phyloP scores from a whole-genome alignment of 2,329 filamentous ascomycete genomes.

The Cladobotryum protrusum region DNA sequence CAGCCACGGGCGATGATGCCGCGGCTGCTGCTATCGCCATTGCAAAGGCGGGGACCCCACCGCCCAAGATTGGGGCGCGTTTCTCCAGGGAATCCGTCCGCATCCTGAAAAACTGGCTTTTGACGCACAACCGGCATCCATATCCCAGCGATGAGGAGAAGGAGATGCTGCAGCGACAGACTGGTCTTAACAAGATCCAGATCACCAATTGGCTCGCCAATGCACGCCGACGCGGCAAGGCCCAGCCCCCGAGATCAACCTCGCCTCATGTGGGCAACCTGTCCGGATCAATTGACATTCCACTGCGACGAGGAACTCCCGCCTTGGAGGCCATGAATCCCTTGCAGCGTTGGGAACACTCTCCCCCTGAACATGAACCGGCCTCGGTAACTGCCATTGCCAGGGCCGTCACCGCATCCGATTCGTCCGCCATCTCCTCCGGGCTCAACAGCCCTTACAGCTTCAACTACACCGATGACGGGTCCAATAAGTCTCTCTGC shows the following conservation, averaged over 20 bases:
- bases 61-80: conserved; percentile 62
- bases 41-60: conserved; percentile 22
- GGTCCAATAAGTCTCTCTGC: conserved; percentile 50
- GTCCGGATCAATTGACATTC: conserved; percentile 66
- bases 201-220: conserved; percentile 93
- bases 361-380: conserved; percentile 54
- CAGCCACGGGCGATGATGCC: conserved; percentile 9
- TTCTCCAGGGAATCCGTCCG: conserved; percentile 77
- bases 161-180: conserved; percentile 68
- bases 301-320: conserved; percentile 52
- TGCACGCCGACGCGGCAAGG: conserved; percentile 75
- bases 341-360: conserved; percentile 36
- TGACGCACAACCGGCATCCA: conserved; percentile 71
- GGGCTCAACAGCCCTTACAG: conserved; percentile 53
- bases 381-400: conserved; percentile 54
- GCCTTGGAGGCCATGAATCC: conserved; percentile 31
- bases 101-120: conserved; percentile 78
- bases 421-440: conserved; percentile 43
- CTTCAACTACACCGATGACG: conserved; percentile 54
- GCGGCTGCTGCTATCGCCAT: conserved; percentile 4
- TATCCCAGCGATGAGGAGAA: conserved; percentile 88
- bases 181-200: conserved; percentile 74
- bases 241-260: conserved; percentile 58
- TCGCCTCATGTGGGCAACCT: conserved; percentile 61
- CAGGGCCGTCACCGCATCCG: conserved; percentile 47